These are phyloP conservation scores for Hansfordia pulvinata DNA, from an alignment of 2,329 filamentous ascomycete species.

Conservation along the genomic window DNA sequence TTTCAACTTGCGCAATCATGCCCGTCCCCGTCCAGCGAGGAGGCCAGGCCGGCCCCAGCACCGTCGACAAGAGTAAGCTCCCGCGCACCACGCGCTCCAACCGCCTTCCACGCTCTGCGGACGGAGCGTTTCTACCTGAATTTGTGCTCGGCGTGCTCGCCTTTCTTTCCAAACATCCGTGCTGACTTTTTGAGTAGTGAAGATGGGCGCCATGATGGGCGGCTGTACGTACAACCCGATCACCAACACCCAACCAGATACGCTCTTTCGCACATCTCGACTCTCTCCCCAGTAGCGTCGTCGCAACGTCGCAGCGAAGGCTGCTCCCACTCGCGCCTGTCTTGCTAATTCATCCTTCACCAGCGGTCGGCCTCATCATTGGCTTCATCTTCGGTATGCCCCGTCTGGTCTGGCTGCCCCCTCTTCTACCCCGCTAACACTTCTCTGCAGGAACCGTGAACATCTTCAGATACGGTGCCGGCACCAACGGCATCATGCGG, in stretches of 20 bases:
- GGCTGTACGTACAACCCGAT: conserved; percentile 55
- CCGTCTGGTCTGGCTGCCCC: conserved; percentile 1
- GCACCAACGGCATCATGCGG: conserved; percentile 84
- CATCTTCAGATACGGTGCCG: conserved; percentile 89
- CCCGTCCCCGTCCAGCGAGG: conserved; percentile 40
- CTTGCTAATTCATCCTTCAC: conserved; percentile 4
- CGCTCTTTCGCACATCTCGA: too few species aligned
- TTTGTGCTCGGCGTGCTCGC: too few species aligned
- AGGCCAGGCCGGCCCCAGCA: conserved; percentile 44
- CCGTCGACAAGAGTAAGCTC: conserved; percentile 62
- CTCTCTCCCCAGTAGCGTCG: too few species aligned
- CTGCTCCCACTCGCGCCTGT: not conserved
- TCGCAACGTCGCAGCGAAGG: not conserved
- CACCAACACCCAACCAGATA: not conserved
- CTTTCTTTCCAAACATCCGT: too few species aligned
- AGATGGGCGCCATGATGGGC: conserved; percentile 98
- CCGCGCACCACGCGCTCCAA: too few species aligned
- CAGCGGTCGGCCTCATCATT: conserved; percentile 91
- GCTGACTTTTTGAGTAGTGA: conserved; percentile 60
- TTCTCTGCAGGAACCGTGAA: conserved; percentile 61
- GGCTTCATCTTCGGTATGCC: conserved; percentile 87
- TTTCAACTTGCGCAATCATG: conserved; percentile 22
- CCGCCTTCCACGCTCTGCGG: too few species aligned
- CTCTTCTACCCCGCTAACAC: not conserved
- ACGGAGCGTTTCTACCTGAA: too few species aligned